A percentile compares a stretch with the other conserved stretches of the same genome.
Evolutionary conservation across 1,284 basidiomycete genomes (phyloP).

Genomic region (Ceratobasidium sp.): DNA sequence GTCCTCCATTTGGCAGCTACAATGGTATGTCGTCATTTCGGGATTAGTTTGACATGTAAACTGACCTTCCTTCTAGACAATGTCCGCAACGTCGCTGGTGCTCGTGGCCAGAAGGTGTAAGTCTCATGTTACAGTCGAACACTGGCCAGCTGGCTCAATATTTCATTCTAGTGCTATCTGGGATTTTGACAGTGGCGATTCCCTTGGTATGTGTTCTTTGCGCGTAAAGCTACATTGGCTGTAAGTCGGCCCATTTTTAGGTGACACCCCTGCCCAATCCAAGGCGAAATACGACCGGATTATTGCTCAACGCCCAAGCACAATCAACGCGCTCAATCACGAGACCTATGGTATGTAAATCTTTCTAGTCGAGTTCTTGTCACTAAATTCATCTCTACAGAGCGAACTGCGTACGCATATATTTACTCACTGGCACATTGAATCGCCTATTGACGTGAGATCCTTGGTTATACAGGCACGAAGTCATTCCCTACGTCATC

Average conservation of each 20-base stretch:
- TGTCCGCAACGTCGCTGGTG: constrained; percentile 26
- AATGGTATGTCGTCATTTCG: constrained; percentile 37
- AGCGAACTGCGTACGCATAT: constrained; percentile 2
- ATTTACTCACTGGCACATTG: not conserved
- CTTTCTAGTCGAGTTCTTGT: not conserved
- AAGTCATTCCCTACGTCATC: constrained; percentile 27
- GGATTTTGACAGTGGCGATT: constrained; percentile 39
- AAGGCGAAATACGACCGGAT: constrained; percentile 17
- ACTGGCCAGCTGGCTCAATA: no score
- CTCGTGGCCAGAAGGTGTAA: constrained; percentile 19
- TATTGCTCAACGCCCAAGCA: constrained; percentile 23
- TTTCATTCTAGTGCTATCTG: constrained; percentile 26
- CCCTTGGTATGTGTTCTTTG: not conserved
- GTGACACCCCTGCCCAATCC: constrained; percentile 12
- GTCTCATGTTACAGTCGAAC: not conserved
- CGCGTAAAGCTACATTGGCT: not conserved
- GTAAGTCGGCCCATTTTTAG: not conserved
- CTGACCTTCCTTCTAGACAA: constrained; percentile 1
- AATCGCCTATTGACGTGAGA: not conserved
- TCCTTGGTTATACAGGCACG: not conserved
- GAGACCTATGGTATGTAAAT: constrained; percentile 26
- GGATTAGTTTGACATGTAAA: not conserved
- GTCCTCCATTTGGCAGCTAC: constrained; percentile 42
- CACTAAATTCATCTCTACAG: not conserved
- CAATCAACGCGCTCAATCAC: constrained; percentile 38